Conservation (phyloP, 768 basidiomycete genomes). For the Boletus reticuloceps region DNA sequence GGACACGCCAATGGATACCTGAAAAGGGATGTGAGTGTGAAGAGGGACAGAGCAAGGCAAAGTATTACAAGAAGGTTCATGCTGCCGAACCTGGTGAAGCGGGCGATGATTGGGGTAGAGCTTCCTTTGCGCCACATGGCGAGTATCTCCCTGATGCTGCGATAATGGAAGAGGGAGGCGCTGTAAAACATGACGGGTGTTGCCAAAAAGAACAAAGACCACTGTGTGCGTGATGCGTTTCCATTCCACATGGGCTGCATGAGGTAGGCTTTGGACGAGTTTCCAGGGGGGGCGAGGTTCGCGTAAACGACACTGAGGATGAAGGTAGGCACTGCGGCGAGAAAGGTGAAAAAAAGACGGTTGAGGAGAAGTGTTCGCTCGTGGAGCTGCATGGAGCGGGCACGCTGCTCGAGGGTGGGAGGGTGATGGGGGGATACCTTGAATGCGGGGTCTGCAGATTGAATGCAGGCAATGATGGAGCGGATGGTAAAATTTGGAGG, state of each 20-base stretch:
- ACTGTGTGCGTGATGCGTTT: constrained; percentile 55
- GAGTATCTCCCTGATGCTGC: constrained; percentile 53
- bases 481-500: constrained; percentile 64
- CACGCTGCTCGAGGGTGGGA: constrained; percentile 58
- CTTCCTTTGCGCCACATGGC: constrained; percentile 59
- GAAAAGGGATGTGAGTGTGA: not conserved
- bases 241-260: constrained; percentile 64
- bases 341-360: constrained; percentile 55
- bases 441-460: constrained; percentile 41
- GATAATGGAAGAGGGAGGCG: constrained; percentile 53
- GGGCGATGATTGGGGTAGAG: constrained; percentile 47
- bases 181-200: constrained; percentile 72
- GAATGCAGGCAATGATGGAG: constrained; percentile 49
- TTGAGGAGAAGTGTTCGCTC: constrained; percentile 54
- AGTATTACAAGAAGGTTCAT: constrained; percentile 75
- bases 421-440: constrained; percentile 45
- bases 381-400: constrained; percentile 52
- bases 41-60: no score
- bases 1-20: constrained; percentile 64
- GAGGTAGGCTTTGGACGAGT: constrained; percentile 47
- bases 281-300: constrained; percentile 53
- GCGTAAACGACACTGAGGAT: constrained; percentile 77
- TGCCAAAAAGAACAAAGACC: constrained; percentile 64
- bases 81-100: constrained; percentile 73
- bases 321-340: constrained; percentile 76